A percentile compares a stretch with the other conserved stretches of the same genome.
These are phyloP conservation scores for Adansonia gregorii DNA, from an alignment of 441 rosid genomes.

Conservation along the genomic window DNA sequence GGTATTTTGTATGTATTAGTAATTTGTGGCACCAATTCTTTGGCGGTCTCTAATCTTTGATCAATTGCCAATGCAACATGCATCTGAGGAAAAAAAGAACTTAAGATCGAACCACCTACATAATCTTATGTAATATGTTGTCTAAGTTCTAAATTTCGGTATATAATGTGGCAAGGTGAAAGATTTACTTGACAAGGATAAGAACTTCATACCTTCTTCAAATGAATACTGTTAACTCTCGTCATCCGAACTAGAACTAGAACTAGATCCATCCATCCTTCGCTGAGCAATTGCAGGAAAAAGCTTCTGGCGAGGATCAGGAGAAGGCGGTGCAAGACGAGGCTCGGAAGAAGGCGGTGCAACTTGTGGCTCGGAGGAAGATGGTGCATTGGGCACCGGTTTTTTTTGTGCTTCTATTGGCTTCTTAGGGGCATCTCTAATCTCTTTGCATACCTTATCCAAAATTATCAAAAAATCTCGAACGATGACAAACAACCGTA, in stretches of 20 bases:
- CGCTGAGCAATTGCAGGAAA: neutral
- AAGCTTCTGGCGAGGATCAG: neutral
- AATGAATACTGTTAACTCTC: neutral
- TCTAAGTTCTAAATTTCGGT: neutral
- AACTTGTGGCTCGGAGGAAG: conserved; percentile 52
- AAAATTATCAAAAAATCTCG: conserved; percentile 82
- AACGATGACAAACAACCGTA: conserved; percentile 75
- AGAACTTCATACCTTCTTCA: conserved; percentile 16
- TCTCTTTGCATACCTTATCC: conserved; percentile 88
- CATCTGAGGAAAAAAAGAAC: conserved; percentile 15
- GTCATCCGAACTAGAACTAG: conserved; percentile 50
- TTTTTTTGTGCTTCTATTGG: conserved; percentile 51
- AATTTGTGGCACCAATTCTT: neutral
- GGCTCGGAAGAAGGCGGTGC: conserved; percentile 33
- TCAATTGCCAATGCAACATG: conserved; percentile 5
- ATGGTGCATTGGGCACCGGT: conserved; percentile 52
- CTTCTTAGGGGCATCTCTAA: conserved; percentile 52
- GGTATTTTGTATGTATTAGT: neutral
- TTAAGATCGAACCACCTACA: neutral
- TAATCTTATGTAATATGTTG: neutral
- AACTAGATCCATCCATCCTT: conserved; percentile 36
- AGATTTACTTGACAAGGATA: conserved; percentile 5
- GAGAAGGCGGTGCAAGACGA: neutral
- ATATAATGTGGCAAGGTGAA: conserved; percentile 11
- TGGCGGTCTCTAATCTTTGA: neutral